Evolutionary conservation across 2,329 filamentous ascomycete species (phyloP).

Genomic region (Scopulariopsis brevicaulis): DNA sequence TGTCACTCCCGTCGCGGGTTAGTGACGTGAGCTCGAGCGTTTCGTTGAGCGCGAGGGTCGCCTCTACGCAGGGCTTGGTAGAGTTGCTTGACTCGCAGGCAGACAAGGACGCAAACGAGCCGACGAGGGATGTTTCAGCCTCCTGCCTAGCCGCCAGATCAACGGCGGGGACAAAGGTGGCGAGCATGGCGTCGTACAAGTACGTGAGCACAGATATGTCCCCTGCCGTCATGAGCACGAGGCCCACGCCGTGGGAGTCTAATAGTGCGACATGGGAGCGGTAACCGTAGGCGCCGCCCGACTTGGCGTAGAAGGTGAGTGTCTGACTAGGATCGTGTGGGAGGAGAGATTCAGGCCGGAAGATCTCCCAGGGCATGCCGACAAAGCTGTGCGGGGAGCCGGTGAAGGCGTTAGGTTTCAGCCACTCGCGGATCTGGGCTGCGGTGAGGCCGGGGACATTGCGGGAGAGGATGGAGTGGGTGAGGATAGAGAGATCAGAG

Average conservation of each 20-base stretch:
- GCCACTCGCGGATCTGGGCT: conserved; percentile 15
- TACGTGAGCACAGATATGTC: conserved; percentile 14
- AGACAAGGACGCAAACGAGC: conserved; percentile 6
- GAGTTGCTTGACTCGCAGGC: not conserved
- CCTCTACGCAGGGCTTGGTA: conserved; percentile 6
- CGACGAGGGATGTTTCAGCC: conserved; percentile 7
- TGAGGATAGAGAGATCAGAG: conserved; percentile 18
- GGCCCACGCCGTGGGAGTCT: conserved; percentile 21
- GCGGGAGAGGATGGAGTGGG: conserved; percentile 15
- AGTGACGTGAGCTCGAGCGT: conserved; percentile 13
- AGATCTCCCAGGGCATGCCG: conserved; percentile 25
- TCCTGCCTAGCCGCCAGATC: conserved; percentile 16
- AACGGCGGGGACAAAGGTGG: conserved; percentile 14
- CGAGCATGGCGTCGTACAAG: conserved; percentile 16
- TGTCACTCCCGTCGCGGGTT: conserved; percentile 10
- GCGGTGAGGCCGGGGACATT: conserved; percentile 13
- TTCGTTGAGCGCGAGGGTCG: conserved; percentile 10
- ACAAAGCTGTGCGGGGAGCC: conserved; percentile 17
- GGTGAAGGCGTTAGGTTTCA: conserved; percentile 20
- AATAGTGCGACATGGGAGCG: conserved; percentile 20
- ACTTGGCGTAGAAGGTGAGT: conserved; percentile 21
- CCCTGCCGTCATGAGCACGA: conserved; percentile 19
- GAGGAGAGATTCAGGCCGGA: conserved; percentile 14
- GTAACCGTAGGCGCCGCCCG: conserved; percentile 20
- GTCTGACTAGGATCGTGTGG: conserved; percentile 14